Evolutionary conservation across 2,329 filamentous ascomycete genomes (phyloP).

Genomic region (Microdochium trichocladiopsis): DNA sequence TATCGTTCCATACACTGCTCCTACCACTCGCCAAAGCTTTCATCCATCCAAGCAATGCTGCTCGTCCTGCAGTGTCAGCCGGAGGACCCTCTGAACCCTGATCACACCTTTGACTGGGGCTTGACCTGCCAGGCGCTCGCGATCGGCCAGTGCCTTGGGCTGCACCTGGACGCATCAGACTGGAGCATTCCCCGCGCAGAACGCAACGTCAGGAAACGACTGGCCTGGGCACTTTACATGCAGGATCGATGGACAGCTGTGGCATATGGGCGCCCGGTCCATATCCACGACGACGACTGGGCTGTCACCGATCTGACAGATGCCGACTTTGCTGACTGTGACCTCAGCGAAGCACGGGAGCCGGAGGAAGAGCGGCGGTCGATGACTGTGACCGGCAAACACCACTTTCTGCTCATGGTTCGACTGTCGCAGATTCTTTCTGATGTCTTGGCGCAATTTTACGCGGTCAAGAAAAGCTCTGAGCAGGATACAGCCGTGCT

Average conservation of each 20-base stretch:
- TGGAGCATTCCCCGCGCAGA: constrained; percentile 55
- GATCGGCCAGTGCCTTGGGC: constrained; percentile 43
- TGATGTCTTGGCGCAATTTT: constrained; percentile 36
- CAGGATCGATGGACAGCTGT: constrained; percentile 52
- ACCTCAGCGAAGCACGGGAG: constrained; percentile 5
- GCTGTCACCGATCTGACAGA: constrained; percentile 22
- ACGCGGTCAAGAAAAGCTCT: constrained; percentile 22
- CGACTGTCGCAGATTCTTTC: constrained; percentile 37
- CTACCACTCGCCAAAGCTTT: constrained; percentile 30
- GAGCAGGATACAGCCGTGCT: constrained; percentile 25
- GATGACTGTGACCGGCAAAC: constrained; percentile 26
- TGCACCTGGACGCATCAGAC: constrained; percentile 46
- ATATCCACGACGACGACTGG: constrained; percentile 44
- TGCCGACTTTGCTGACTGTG: constrained; percentile 12
- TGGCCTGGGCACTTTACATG: constrained; percentile 54
- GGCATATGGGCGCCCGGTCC: constrained; percentile 43
- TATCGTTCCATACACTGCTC: constrained; percentile 22
- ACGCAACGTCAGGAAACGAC: constrained; percentile 44
- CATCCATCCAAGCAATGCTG: constrained; percentile 34
- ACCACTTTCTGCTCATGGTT: constrained; percentile 38
- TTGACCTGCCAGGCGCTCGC: constrained; percentile 38
- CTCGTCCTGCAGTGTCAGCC: constrained; percentile 29
- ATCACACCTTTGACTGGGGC: constrained; percentile 16
- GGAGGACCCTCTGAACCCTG: constrained; percentile 14
- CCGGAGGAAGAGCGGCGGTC: constrained; percentile 16